A percentile compares a stretch with the other conserved stretches of the same genome.
Conservation (phyloP, 2,329 filamentous ascomycete genomes). For the Colletotrichum spaethianum region DNA sequence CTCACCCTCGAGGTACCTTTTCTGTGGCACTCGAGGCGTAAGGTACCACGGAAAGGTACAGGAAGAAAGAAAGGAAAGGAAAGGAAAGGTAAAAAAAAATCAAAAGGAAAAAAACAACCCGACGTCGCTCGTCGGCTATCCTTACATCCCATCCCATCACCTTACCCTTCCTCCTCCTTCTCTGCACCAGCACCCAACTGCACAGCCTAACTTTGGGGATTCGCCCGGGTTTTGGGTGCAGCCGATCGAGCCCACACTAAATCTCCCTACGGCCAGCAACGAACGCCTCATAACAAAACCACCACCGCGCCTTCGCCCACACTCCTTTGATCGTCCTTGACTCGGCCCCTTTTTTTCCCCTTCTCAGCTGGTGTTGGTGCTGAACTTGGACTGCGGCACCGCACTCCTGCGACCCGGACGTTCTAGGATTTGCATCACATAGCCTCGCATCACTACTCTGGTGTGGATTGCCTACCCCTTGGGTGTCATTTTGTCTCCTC, state of each 20-base stretch:
- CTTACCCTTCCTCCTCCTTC: neutral
- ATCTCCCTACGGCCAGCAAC: conserved; percentile 41
- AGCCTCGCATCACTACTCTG: conserved; percentile 13
- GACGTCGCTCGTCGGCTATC: neutral
- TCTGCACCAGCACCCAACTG: conserved; percentile 11
- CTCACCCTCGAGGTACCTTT: conserved; percentile 6
- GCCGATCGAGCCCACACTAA: conserved; percentile 42
- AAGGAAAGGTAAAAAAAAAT: neutral
- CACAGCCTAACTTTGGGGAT: conserved; percentile 30
- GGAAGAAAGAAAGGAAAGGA: neutral
- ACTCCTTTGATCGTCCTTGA: conserved; percentile 39
- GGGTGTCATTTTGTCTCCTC: neutral
- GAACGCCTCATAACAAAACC: conserved; percentile 38
- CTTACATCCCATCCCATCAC: neutral
- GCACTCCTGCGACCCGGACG: conserved; percentile 8
- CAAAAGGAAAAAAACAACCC: no score
- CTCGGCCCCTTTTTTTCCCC: conserved; percentile 30
- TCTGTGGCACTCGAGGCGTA: conserved; percentile 1
- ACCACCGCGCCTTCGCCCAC: conserved; percentile 31
- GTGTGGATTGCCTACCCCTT: neutral
- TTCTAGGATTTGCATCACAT: conserved; percentile 21
- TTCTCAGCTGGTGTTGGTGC: conserved; percentile 20
- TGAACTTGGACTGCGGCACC: conserved; percentile 21
- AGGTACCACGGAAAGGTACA: neutral
- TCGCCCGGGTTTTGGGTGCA: conserved; percentile 37